Percentiles rank a stretch among this genome's conserved stretches.
These are phyloP conservation scores for Neoarthrinium moseri DNA, from an alignment of 2,329 filamentous ascomycete genomes.

Conservation along the genomic window DNA sequence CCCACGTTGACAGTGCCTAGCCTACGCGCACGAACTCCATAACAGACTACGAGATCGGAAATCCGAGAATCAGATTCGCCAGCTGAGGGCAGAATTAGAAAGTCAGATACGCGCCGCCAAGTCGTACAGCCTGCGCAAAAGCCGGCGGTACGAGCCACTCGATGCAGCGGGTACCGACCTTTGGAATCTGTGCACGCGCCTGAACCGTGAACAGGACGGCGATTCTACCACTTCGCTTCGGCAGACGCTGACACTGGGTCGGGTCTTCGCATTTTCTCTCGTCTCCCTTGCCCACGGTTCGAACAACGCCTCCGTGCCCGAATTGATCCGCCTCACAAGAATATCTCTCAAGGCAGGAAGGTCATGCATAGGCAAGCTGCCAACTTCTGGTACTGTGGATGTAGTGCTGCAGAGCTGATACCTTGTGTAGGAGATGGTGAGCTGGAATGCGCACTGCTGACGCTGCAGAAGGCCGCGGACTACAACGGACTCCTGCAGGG, in stretches of 20 bases:
- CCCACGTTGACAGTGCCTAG: constrained; percentile 11
- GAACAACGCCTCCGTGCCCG: constrained; percentile 24
- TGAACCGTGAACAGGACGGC: constrained; percentile 35
- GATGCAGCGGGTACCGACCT: constrained; percentile 56
- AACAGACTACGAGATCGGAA: constrained; percentile 24
- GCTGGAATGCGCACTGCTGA: constrained; percentile 54
- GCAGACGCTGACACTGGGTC: constrained; percentile 36
- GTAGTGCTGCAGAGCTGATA: constrained; percentile 13
- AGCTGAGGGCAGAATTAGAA: constrained; percentile 40
- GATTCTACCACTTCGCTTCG: constrained; percentile 17
- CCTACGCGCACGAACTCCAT: constrained; percentile 25
- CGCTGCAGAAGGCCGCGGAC: constrained; percentile 63
- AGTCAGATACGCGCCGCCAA: constrained; percentile 34
- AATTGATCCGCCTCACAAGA: constrained; percentile 59
- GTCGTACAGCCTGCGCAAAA: constrained; percentile 26
- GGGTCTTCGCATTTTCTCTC: constrained; percentile 64
- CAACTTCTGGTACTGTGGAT: constrained; percentile 20
- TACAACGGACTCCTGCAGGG: constrained; percentile 45
- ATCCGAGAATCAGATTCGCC: constrained; percentile 21
- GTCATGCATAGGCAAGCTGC: constrained; percentile 57
- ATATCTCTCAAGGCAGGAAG: constrained; percentile 66
- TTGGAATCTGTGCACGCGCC: constrained; percentile 65
- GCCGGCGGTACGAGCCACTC: constrained; percentile 41
- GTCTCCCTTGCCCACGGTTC: constrained; percentile 55
- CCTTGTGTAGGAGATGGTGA: constrained; percentile 46